Evolutionary conservation across 2,329 filamentous ascomycete genomes (phyloP).

Genomic region (Elsinoe arachidis): DNA sequence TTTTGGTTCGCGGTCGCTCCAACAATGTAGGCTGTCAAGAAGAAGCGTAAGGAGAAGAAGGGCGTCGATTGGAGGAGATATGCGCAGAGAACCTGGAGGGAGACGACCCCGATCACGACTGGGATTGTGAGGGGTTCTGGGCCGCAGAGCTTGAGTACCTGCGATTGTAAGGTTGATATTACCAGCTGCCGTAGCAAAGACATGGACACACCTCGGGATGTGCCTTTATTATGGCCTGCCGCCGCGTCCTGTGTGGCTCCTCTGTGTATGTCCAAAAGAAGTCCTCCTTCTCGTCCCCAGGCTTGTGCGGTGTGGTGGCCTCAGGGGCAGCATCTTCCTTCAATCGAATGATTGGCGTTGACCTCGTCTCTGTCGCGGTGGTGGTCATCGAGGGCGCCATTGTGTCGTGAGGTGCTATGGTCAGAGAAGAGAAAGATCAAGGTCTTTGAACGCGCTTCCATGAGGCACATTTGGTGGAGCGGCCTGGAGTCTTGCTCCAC

Average conservation of each 20-base stretch:
- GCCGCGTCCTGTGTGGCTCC: slow-evolving; percentile 84
- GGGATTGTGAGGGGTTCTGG: slow-evolving; percentile 95
- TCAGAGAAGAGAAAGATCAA: neutral
- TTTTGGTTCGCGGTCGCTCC: slow-evolving; percentile 98
- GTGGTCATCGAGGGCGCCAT: slow-evolving; percentile 8
- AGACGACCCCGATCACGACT: slow-evolving; percentile 74
- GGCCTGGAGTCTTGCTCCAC: slow-evolving; percentile 5
- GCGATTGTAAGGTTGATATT: slow-evolving; percentile 14
- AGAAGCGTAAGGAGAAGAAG: slow-evolving; percentile 75
- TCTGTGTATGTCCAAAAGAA: slow-evolving; percentile 99
- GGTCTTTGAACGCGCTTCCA: neutral
- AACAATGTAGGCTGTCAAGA: slow-evolving; percentile 79
- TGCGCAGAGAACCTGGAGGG: slow-evolving; percentile 69
- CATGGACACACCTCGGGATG: slow-evolving; percentile 68
- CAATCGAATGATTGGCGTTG: neutral
- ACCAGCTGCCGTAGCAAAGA: neutral
- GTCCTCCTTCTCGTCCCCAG: slow-evolving; percentile 37
- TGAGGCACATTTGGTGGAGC: neutral
- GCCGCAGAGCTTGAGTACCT: slow-evolving; percentile 96
- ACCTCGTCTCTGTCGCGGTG: slow-evolving; percentile 2
- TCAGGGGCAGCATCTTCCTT: neutral
- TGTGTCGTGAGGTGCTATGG: neutral
- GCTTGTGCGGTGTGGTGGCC: slow-evolving; percentile 9
- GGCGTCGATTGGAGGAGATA: slow-evolving; percentile 67
- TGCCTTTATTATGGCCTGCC: slow-evolving; percentile 93